Base-by-base conservation (phyloP, 345 rosid species). In the Eucalyptus pauciflora region DNA sequence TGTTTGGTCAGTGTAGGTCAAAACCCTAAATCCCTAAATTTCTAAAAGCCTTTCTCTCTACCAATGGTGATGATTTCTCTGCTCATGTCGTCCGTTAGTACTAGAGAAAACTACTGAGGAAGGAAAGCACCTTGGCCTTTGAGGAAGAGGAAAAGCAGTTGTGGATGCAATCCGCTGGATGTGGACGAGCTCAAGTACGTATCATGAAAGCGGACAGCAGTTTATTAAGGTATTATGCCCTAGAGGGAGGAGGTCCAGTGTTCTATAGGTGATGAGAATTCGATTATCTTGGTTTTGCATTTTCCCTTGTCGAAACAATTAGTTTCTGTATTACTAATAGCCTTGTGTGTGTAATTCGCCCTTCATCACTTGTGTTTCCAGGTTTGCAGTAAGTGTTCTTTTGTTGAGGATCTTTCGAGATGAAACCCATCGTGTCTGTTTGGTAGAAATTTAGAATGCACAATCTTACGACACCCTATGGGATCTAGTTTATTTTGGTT, bases 121-220 rank as follows among this genome's bases (percentile, higher is more conserved):
- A 52, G 58, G 58, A 52, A 52, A 52, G 10, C 25, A 52, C 10
- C 58, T 52, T 3, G 58, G 58, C 58, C 58, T 52, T 52, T 18
- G 58, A 20, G 58, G 58, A 52, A 20, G 58, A 52, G 58, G 58
- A 52, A 52, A 20, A 52, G 58, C 4, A 52, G 58, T 52, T 97
- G 99, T 90, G 95, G 94, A 50, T 60, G 90, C 80, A 91, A 96
- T 89, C 95, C 97, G 18, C 89, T 94, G 88, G 98, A 96, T 89
- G 69, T 92, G 2, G 92, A 94, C 88, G 99, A 97, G 93, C 95
- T 97, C 29, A 94, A 96, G 64, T 96, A 88, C 90, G 95, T 95
- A 96, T 91, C 97, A 94, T 88, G 92, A 93, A 89, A 87, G 93
- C 4, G 99, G 99, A 1, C 97, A 93, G 64, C 94, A 92, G 24